Conservation (phyloP, 352 stramenopile species). For the Phytophthora litchii region DNA sequence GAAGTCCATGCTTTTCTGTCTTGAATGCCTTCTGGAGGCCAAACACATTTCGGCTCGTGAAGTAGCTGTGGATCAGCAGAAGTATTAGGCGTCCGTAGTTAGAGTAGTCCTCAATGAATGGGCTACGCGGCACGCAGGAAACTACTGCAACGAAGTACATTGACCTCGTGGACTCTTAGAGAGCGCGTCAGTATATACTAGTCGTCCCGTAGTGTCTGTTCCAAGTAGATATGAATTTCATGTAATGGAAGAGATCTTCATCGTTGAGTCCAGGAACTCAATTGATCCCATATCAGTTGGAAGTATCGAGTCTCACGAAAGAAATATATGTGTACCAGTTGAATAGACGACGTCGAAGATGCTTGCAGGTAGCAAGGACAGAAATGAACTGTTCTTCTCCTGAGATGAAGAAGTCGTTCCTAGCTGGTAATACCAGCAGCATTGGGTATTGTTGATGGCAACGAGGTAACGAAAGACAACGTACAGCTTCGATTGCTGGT, state of each 20-base stretch:
- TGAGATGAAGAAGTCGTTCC: too few relatives aligned
- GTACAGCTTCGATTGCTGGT: background rate
- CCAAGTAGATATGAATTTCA: slow-evolving; percentile 33
- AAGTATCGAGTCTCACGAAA: slow-evolving; percentile 6
- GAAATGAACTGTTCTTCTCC: too few relatives aligned
- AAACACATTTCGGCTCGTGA: slow-evolving; percentile 40
- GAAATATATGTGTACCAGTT: background rate
- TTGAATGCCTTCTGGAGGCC: slow-evolving; percentile 48
- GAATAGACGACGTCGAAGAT: too few relatives aligned
- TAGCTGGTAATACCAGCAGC: too few relatives aligned
- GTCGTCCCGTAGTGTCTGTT: slow-evolving; percentile 21
- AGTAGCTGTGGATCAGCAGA: slow-evolving; percentile 40
- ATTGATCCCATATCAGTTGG: background rate
- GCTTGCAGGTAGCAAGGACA: too few relatives aligned
- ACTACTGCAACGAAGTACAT: slow-evolving; percentile 23
- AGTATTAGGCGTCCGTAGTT: slow-evolving; percentile 31
- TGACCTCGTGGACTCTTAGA: slow-evolving; percentile 20
- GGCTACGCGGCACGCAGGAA: slow-evolving; percentile 11
- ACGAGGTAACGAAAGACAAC: slow-evolving; percentile 5
- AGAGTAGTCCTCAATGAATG: slow-evolving; percentile 30
- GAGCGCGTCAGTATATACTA: slow-evolving; percentile 29
- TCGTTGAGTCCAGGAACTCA: too few relatives aligned
- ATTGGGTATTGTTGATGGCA: too few relatives aligned
- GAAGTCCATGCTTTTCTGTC: slow-evolving; percentile 49
- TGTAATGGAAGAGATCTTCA: slow-evolving; percentile 28